Evolutionary conservation across 805 yeast species (phyloP).

Genomic region (Yarrowia keelungensis): DNA sequence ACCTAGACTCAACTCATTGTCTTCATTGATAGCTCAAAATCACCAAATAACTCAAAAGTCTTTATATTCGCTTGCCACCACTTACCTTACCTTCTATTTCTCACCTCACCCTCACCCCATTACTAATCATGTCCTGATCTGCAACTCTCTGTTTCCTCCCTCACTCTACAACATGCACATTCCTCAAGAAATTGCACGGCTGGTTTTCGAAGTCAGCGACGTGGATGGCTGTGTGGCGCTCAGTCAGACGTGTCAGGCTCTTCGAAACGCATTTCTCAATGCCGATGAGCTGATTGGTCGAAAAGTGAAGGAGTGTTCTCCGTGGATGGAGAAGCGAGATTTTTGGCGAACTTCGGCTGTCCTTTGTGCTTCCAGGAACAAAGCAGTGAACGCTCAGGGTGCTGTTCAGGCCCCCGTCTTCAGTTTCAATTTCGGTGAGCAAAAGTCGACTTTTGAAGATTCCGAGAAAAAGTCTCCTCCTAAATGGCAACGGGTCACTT

Average conservation of each 20-base stretch:
- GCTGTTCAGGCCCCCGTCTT: background rate
- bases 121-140: too few relatives aligned
- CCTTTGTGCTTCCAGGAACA: background rate
- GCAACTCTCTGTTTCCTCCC: too few relatives aligned
- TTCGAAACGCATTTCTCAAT: background rate
- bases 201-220: background rate
- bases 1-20: too few relatives aligned
- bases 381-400: background rate
- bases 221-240: constrained; percentile 1
- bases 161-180: constrained; percentile 1
- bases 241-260: background rate
- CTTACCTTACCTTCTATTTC: too few relatives aligned
- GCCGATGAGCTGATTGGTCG: background rate
- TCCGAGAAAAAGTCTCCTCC: too few relatives aligned
- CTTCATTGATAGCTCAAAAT: too few relatives aligned
- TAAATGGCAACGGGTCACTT: too few relatives aligned
- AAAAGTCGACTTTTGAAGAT: too few relatives aligned
- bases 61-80: too few relatives aligned
- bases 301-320: background rate
- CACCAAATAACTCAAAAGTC: too few relatives aligned
- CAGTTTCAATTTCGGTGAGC: too few relatives aligned
- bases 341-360: background rate
- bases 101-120: too few relatives aligned
- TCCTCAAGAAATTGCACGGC: constrained; percentile 3
- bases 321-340: background rate